Evolutionary conservation across 78 protist species (phyloP).

Genomic region (Dictyostelium citrinum): DNA sequence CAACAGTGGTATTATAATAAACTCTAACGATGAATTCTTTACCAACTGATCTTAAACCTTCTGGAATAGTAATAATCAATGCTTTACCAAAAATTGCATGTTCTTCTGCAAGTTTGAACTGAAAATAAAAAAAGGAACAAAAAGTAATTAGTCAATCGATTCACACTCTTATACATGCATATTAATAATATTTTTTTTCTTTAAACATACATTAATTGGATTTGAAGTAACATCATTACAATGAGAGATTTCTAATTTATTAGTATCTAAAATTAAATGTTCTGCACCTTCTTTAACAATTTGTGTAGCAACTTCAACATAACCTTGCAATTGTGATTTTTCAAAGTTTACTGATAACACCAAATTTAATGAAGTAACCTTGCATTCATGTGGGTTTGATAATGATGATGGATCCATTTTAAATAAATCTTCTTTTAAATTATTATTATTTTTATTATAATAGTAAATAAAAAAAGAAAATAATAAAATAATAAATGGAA

Average conservation of each 20-base stretch:
- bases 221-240: constrained; percentile 3
- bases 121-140: not conserved
- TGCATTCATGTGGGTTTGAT: constrained; percentile 54
- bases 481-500: not conserved
- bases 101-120: constrained; percentile 26
- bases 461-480: not conserved
- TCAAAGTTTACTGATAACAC: constrained; percentile 45
- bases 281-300: constrained; percentile 48
- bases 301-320: constrained; percentile 54
- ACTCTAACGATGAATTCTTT: constrained; percentile 70
- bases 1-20: constrained; percentile 59
- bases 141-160: no score
- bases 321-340: constrained; percentile 50
- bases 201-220: constrained; percentile 34
- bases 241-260: constrained; percentile 25
- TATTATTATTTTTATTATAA: not conserved
- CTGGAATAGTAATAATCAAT: constrained; percentile 22
- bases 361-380: constrained; percentile 54
- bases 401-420: constrained; percentile 80
- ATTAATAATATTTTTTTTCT: not conserved
- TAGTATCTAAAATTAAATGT: constrained; percentile 57
- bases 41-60: constrained; percentile 30
- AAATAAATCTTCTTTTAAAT: not conserved
- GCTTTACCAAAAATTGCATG: constrained; percentile 70
- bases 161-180: not conserved